Evolutionary conservation across 2,329 filamentous ascomycete species (phyloP), one percentile per base, ranked within the genome.

Genomic region (Teratosphaeria pseudoeucalypti): DNA sequence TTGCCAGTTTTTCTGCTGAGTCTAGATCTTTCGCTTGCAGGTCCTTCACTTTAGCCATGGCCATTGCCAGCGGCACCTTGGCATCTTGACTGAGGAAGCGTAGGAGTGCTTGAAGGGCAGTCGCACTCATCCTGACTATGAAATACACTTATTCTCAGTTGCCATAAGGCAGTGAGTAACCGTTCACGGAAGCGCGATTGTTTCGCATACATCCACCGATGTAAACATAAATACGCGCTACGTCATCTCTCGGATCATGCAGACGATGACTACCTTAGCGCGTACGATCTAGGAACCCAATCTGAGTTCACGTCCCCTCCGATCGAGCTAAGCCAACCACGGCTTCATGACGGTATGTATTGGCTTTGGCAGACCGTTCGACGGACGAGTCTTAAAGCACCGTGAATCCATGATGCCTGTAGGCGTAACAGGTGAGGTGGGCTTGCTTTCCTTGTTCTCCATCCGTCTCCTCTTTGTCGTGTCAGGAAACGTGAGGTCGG

Each of bases 71-170:
- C 2, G 82, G 79, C 0, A 85, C 64, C 66, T 82, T 84, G 34
- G 78, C 78, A 64, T 85, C 82, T 70, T 82, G 78, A 1, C 79
- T 80, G 27, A 85, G 72, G 63, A 85, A 85, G 12, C 82, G 79
- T 37, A 85, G 72, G 14, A 85, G 69, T 14, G 71, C 65, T 67
- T 71, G 69, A 19, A 71, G 59, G 6, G 67, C 61, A 10, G 52
- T 62, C n/a, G 68, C 66, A 27, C 61, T 63, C 65, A 67, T 67
- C 2, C 23, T 58, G 57, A 34, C n/a, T 10, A 23, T 23, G 19
- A 23, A 5, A 43, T n/a, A 14, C 37, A n/a, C 37, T 6, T 43
- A 7, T 32, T 32, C 29, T 32, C 29, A 1, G 5, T 32, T 32
- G 29, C 7, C 29, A 32, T 32, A 3, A 32, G 29, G 29, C 29